phyloP scores from a whole-genome alignment of 2,329 filamentous ascomycete genomes.

The Decorospora gaudefroyi region DNA sequence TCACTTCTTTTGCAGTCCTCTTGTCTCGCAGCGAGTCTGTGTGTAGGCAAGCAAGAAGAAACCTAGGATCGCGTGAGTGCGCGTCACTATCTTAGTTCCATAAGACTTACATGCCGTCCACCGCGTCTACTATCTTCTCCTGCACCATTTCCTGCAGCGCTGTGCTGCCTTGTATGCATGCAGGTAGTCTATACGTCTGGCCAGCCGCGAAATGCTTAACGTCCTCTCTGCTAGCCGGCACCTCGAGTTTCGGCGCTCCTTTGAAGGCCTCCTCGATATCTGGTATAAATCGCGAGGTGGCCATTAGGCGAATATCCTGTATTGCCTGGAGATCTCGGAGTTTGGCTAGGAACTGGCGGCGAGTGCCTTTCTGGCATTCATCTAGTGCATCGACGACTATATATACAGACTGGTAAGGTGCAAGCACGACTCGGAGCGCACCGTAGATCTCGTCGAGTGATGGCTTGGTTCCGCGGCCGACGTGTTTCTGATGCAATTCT shows the following conservation, averaged over 20 bases:
- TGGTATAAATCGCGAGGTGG: slow-evolving; percentile 25
- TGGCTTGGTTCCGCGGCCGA: slow-evolving; percentile 7
- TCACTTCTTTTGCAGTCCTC: slow-evolving; percentile 5
- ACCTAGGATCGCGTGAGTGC: slow-evolving; percentile 6
- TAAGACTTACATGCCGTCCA: slow-evolving; percentile 28
- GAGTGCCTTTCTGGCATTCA: slow-evolving; percentile 31
- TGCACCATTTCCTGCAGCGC: slow-evolving; percentile 21
- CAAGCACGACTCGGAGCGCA: slow-evolving; percentile 4
- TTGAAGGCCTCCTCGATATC: slow-evolving; percentile 22
- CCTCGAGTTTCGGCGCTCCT: slow-evolving; percentile 15
- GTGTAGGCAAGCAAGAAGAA: slow-evolving; percentile 18
- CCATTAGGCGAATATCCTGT: slow-evolving; percentile 9
- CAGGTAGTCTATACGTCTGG: slow-evolving; percentile 20
- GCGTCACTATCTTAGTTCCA: background rate
- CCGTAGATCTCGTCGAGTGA: slow-evolving; percentile 9
- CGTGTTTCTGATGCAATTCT: slow-evolving; percentile 9
- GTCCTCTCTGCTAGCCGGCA: slow-evolving; percentile 28
- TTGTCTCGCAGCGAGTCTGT: slow-evolving; percentile 18
- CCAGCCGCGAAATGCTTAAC: slow-evolving; percentile 23
- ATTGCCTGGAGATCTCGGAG: slow-evolving; percentile 5
- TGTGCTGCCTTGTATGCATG: slow-evolving; percentile 16
- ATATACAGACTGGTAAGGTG: slow-evolving; percentile 7
- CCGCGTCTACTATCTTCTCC: slow-evolving; percentile 23
- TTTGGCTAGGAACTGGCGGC: slow-evolving; percentile 4
- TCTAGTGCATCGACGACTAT: slow-evolving; percentile 45